Evolutionary conservation across 495 filamentous ascomycete genomes (phyloP).

Genomic region (Thermothielavioides terrestris): DNA sequence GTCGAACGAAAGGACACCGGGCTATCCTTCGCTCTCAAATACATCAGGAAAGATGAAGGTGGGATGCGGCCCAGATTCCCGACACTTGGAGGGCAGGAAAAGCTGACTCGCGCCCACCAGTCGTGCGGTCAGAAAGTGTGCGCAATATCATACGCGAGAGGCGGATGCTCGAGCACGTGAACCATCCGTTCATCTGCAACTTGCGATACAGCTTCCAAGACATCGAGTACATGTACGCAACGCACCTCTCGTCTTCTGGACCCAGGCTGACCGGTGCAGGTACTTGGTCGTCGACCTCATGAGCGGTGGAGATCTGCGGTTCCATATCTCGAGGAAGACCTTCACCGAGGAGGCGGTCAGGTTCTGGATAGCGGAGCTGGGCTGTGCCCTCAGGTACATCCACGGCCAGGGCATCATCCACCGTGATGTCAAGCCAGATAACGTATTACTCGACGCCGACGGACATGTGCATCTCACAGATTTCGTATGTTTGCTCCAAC

Average conservation of each 20-base stretch:
- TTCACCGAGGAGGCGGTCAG: slow-evolving; percentile 95
- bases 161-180: slow-evolving; percentile 94
- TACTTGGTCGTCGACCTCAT: slow-evolving; percentile 98
- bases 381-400: slow-evolving; percentile 85
- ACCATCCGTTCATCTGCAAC: slow-evolving; percentile 97
- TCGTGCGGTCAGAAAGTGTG: slow-evolving; percentile 95
- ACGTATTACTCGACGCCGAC: slow-evolving; percentile 85
- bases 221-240: slow-evolving; percentile 89
- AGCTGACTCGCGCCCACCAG: slow-evolving; percentile 36
- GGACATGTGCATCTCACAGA: slow-evolving; percentile 97
- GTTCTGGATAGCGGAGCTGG: slow-evolving; percentile 93
- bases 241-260: neutral
- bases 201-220: slow-evolving; percentile 98
- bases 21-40: slow-evolving; percentile 87
- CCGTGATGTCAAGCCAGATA: slow-evolving; percentile 94
- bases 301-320: slow-evolving; percentile 94
- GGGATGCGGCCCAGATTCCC: slow-evolving; percentile 15
- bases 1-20: slow-evolving; percentile 95
- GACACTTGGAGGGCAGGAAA: neutral
- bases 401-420: slow-evolving; percentile 91
- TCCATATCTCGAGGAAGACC: slow-evolving; percentile 95
- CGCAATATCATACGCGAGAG: slow-evolving; percentile 96
- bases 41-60: slow-evolving; percentile 99
- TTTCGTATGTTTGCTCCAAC: slow-evolving; percentile 60
- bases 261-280: slow-evolving; percentile 39